Evolutionary conservation across 257 asterid species (phyloP), one percentile per base, ranked within the genome.

Genomic region (Orobanche coerulescens): DNA sequence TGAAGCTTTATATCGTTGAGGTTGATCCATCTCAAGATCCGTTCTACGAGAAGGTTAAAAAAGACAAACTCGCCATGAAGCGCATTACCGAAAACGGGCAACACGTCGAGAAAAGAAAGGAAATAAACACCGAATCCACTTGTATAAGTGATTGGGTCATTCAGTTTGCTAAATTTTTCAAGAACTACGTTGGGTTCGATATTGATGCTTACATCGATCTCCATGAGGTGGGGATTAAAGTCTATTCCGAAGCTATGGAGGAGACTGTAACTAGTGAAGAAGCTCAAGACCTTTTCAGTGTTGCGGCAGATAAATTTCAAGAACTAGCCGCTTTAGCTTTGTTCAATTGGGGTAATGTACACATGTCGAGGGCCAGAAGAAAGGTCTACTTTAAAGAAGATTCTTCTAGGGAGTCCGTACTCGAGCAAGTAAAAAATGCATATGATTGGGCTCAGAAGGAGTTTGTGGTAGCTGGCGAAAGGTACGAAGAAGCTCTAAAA

Each of bases 261-360:
- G 95, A 90, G 60, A 78, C 85, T 4, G 81, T 81, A 13, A 90
- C 97, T 1, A 78, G 95, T 59, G 95, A 90, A 47, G 97, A 90
- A 71, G 94, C 95, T 30, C 95, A 90, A 64, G 90, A 73, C 34
- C 64, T 83, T 14, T 84, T 90, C 56, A 28, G 57, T 46, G 37
- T 73, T 24, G 94, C 97, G 13, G 83, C 79, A 14, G 95, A 90
- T 61, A 90, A 82, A 52, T 90, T 90, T 59, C 87, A 87, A 60
- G 97, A 87, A 50, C 71, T 90, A 79, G 84, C 88, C 9, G 94
- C 97, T 57, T 68, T 90, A 69, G 95, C 97, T 31, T 64, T 90
- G 86, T 90, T 90, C 76, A 84, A 90, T 26, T 80, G 88, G 78
- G 95, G 95, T 0, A 90, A 83, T 56, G 95, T 90, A 15, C 88